Conservation (phyloP, 345 rosid genomes). For the Populus deltoides region DNA sequence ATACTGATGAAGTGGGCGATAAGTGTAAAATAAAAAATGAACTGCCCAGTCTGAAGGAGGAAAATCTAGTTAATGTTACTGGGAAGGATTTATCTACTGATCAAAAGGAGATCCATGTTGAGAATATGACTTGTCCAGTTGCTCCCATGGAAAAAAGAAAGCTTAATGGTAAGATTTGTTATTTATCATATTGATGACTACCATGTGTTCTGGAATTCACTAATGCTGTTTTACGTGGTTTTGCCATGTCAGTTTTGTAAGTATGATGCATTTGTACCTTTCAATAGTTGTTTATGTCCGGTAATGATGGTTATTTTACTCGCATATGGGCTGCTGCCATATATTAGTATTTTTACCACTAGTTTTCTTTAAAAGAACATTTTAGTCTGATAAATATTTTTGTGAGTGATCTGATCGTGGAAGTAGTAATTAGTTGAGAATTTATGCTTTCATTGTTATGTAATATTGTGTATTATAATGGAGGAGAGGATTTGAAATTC, state of each 20-base stretch:
- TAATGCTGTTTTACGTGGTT: not conserved
- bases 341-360: not conserved
- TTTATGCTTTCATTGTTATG: not conserved
- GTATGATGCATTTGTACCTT: not conserved
- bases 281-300: not conserved
- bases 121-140: slow-evolving; percentile 32
- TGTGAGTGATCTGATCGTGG: not conserved
- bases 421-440: not conserved
- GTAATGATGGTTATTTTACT: not conserved
- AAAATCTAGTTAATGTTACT: slow-evolving; percentile 42
- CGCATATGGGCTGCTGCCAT: not conserved
- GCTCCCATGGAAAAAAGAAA: slow-evolving; percentile 74
- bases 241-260: not conserved
- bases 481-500: not conserved
- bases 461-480: not conserved
- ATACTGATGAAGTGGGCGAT: slow-evolving; percentile 51
- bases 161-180: slow-evolving; percentile 53
- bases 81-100: slow-evolving; percentile 43
- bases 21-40: slow-evolving; percentile 46
- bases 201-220: not conserved
- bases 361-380: not conserved
- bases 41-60: slow-evolving; percentile 38
- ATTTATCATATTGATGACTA: not conserved
- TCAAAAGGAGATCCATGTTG: slow-evolving; percentile 37
- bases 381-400: not conserved